Evolutionary conservation across 2,329 filamentous ascomycete species (phyloP).

Genomic region (Cadophora sp.): DNA sequence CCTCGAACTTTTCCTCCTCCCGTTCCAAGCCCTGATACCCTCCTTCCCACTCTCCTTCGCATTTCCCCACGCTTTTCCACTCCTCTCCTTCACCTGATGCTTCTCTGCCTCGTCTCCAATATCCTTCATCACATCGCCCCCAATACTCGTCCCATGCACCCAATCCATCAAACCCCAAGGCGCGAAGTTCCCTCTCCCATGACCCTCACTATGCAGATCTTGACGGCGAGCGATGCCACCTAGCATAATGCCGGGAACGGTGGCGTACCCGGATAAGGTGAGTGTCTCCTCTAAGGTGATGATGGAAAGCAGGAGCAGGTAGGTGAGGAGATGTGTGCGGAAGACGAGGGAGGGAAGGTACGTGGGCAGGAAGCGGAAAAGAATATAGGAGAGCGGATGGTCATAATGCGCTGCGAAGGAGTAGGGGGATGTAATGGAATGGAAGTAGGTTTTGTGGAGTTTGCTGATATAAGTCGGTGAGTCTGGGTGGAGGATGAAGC

Average conservation of each 20-base stretch:
- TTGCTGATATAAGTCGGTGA: conserved; percentile 47
- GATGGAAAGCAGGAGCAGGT: conserved; percentile 67
- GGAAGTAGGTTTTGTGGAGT: conserved; percentile 54
- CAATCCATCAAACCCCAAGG: conserved; percentile 69
- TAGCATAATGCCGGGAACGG: conserved; percentile 59
- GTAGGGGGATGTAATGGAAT: conserved; percentile 63
- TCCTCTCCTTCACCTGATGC: conserved; percentile 55
- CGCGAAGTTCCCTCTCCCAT: conserved; percentile 65
- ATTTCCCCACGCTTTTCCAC: conserved; percentile 44
- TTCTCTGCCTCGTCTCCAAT: conserved; percentile 61
- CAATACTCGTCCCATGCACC: conserved; percentile 61
- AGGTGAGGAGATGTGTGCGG: conserved; percentile 75
- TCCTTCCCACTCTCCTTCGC: conserved; percentile 46
- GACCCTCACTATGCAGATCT: conserved; percentile 62
- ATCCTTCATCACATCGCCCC: conserved; percentile 60
- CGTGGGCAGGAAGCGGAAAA: conserved; percentile 68
- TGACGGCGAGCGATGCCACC: conserved; percentile 57
- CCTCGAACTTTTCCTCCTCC: conserved; percentile 36
- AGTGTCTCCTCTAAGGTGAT: conserved; percentile 72
- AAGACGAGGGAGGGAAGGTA: conserved; percentile 70
- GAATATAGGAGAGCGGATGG: conserved; percentile 68
- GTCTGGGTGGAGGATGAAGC: conserved; percentile 68
- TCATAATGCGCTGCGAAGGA: conserved; percentile 70
- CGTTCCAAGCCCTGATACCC: conserved; percentile 41
- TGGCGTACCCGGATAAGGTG: conserved; percentile 70